Base-by-base conservation (phyloP, 805 yeast genomes). In the Metschnikowia lachancei region DNA sequence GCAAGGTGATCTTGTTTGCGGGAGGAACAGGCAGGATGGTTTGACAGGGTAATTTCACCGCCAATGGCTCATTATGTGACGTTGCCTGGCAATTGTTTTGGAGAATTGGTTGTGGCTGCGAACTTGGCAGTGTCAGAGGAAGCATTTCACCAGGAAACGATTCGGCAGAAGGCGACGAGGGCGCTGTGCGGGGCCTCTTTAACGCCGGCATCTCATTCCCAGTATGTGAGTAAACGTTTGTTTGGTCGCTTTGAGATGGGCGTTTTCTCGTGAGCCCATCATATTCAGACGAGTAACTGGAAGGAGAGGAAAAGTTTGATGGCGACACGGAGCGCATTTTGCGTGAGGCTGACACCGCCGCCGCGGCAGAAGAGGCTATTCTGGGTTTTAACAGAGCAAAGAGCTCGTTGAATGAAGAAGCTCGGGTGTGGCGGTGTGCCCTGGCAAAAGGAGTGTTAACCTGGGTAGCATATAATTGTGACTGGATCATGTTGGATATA, bases 321-420 rank as follows among this genome's bases (percentile, higher is more conserved):
- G 55, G 52, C 36, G 34, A 45, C 10, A 46, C 45, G 24, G 57
- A 46, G 11, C 48, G 38, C 46, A 39, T 36, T 16, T 36, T 47
- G 17, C 47, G 45, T 6, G 54, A 22, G 4, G 24, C 4, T 8
- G 24, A 22, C 24, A 22, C 24, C 24, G 24, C 24, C 24, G 8
- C 24, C 4, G 24, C 4, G 8, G 24, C 24, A 22, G 24, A 22
- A 22, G 24, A 32, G 26, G 54, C 42, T 30, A 42, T 52, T 43
- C 50, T 49, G 28, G 59, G 45, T 47, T 62, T 63, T 48, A 67
- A 62, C 46, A 54, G 61, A 19, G 53, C 54, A 40, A 66, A 52
- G 38, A 70, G 42, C 46, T 69, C 72, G 51, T 60, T 65, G 53
- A 62, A 68, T 28, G 72, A 66, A 24, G 62, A 64, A 29, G 73